Conservation (phyloP, 305 asterid genomes). For the Plantago lanceolata region DNA sequence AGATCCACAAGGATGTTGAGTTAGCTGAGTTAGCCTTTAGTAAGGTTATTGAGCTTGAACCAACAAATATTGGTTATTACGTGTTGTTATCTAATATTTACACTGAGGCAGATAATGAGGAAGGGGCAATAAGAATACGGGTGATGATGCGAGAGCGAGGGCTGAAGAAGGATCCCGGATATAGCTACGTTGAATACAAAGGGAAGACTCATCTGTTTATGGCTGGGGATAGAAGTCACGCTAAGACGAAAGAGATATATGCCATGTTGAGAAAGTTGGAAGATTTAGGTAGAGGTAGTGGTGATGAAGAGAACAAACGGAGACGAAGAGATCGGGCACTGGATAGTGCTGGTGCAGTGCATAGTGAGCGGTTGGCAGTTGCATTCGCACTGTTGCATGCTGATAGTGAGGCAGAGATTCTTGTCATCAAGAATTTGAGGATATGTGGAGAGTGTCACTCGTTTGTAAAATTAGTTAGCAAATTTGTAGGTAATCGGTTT, state of each 20-base stretch:
- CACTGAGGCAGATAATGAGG: slow-evolving; percentile 38
- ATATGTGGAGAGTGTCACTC: slow-evolving; percentile 75
- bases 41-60: slow-evolving; percentile 69
- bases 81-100: slow-evolving; percentile 70
- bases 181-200: slow-evolving; percentile 57
- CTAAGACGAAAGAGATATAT: slow-evolving; percentile 47
- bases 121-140: slow-evolving; percentile 59
- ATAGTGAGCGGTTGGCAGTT: slow-evolving; percentile 79
- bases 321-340: slow-evolving; percentile 20
- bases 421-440: slow-evolving; percentile 74
- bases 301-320: slow-evolving; percentile 15
- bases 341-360: slow-evolving; percentile 33
- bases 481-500: slow-evolving; percentile 40
- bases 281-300: slow-evolving; percentile 25
- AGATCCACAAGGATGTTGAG: slow-evolving; percentile 67
- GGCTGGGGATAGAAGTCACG: slow-evolving; percentile 68
- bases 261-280: slow-evolving; percentile 49
- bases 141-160: slow-evolving; percentile 67
- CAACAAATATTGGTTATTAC: slow-evolving; percentile 70
- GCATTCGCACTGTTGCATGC: slow-evolving; percentile 63
- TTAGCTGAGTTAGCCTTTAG: slow-evolving; percentile 75
- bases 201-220: slow-evolving; percentile 64
- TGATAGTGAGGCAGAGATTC: slow-evolving; percentile 37
- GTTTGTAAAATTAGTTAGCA: slow-evolving; percentile 67
- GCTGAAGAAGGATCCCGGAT: slow-evolving; percentile 78